phyloP scores from a whole-genome alignment of 768 basidiomycete species.

The Mycena kentingensis region DNA sequence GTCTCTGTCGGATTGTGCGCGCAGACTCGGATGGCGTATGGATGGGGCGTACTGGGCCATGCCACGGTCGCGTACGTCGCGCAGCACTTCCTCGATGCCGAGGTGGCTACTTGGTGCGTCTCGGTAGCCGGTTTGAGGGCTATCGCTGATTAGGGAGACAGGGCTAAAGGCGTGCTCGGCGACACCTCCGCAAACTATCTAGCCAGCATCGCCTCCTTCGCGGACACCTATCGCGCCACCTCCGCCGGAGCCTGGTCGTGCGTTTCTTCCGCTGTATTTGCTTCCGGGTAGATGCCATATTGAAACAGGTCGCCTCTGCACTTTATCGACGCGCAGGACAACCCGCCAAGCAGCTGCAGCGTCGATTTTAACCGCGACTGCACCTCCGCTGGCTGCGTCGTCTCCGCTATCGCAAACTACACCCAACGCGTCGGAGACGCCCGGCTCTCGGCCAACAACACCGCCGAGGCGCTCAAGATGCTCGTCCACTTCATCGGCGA shows the following conservation, averaged over 20 bases:
- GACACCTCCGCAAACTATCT: slow-evolving; percentile 22
- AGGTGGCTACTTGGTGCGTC: slow-evolving; percentile 35
- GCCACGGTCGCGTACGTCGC: slow-evolving; percentile 28
- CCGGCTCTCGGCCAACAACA: slow-evolving; percentile 30
- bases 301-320: slow-evolving; percentile 33
- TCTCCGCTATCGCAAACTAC: slow-evolving; percentile 43
- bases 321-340: slow-evolving; percentile 39
- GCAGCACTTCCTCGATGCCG: slow-evolving; percentile 8
- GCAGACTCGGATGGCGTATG: no score
- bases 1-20: no score
- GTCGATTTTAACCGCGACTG: slow-evolving; percentile 38
- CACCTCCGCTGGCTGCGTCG: slow-evolving; percentile 22
- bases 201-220: slow-evolving; percentile 32
- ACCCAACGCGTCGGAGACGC: slow-evolving; percentile 34
- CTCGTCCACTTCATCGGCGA: slow-evolving; percentile 34
- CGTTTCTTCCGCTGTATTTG: slow-evolving; percentile 8
- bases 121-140: no score
- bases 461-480: slow-evolving; percentile 38
- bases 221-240: slow-evolving; percentile 2
- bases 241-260: slow-evolving; percentile 15
- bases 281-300: slow-evolving; percentile 11
- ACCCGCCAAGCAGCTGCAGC: slow-evolving; percentile 34
- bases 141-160: slow-evolving; percentile 28
- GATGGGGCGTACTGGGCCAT: slow-evolving; percentile 30
- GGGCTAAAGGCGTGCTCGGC: slow-evolving; percentile 19